Base-by-base conservation (phyloP, 495 filamentous ascomycete genomes). In the Corynascus novoguineensis region DNA sequence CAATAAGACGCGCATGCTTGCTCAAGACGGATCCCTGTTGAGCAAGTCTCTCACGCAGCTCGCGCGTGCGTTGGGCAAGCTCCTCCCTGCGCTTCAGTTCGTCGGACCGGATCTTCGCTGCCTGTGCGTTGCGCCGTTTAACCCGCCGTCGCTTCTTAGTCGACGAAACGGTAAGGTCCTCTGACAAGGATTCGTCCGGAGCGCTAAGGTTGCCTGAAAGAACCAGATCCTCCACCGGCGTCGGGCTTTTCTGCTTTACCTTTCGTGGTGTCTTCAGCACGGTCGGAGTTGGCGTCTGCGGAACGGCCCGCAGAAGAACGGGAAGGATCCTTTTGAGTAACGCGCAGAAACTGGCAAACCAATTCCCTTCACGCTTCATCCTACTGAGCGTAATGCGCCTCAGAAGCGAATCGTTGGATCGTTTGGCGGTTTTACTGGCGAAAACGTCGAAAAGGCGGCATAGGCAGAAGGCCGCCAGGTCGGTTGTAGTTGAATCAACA, bases 1-100 rank as follows among this genome's bases (percentile, higher is more conserved):
- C 81, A 14, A 86, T 81, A 42, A 91, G 81, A 12, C 73, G 68
- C 63, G 68, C 57, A 19, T 67, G 68, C n/a, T 78, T 75, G 44
- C 64, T 69, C 4, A 72, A 65, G 40, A 72, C 70, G 21, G 60
- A 68, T 25, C 75, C 74, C 24, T 75, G 60, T 6, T 61, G 60
- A 10, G 60, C 60, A 3, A 82, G 53, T 28, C 64, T 68, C 47
- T 68, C 62, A 47, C 79, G 78, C 1, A 86, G 64, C n/a, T 65
- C 64, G 50, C 67, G 64, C 54, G 74, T 72, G 24, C 84, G 78
- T 29, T 70, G 61, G n/a, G 77, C 75, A 55, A 82, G 75, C 44
- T 79, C 68, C 38, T 68, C 58, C 25, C 75, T 55, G 32, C 80
- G 72, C 31, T 65, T 61, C 27, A 75, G 65, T 57, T 79, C 78